Evolutionary conservation across 1,284 basidiomycete genomes (phyloP), one percentile per base, ranked within the genome.

Genomic region (Boletus semigastroideus): DNA sequence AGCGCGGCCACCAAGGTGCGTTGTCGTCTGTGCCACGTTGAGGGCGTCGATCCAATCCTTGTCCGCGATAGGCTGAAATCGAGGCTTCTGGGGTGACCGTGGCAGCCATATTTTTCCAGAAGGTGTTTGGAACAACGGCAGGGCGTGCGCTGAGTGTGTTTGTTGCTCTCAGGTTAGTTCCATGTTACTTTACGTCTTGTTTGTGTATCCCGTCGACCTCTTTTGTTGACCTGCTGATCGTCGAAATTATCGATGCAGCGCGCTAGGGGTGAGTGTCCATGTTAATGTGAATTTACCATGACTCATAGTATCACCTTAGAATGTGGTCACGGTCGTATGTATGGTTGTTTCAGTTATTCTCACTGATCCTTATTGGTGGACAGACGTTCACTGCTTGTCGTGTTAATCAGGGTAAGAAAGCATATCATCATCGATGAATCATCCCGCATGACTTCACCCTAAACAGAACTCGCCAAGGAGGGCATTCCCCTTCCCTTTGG

Each of bases 31-130:
- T 25, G 10, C 16, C 33, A 8, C 16, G 14, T 3, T 7, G 14
- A 4, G 33, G 33, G 14, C 8, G 9, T n/a, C 10, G 10, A 34
- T 11, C 8, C 16, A 3, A n/a, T 34, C n/a, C 4, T 4, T 11
- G 14, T n/a, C n/a, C 10, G 6, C 16, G 16, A 28, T 72, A 76
- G 60, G 62, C 70, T 2, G 69, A 79, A 43, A 78, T 83, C 19
- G 49, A 72, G 28, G 59, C 68, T 6, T 72, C 74, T 0, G 72
- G 73, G 0, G 74, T 78, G 10, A 78, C 75, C 0, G 77, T 83
- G 14, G 83, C 82, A 1, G 71, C 78, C 0, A 52, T 78, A 34
- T 84, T 82, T 61, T 83, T 84, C 58, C 58, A 63, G 42, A 76
- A 80, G 33, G 78, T 84, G 34, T 84, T 83, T 49, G 82, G 80